Evolutionary conservation across 2,329 filamentous ascomycete genomes (phyloP), one percentile per base, ranked within the genome.

Genomic region (Chaetothyriales sp.): DNA sequence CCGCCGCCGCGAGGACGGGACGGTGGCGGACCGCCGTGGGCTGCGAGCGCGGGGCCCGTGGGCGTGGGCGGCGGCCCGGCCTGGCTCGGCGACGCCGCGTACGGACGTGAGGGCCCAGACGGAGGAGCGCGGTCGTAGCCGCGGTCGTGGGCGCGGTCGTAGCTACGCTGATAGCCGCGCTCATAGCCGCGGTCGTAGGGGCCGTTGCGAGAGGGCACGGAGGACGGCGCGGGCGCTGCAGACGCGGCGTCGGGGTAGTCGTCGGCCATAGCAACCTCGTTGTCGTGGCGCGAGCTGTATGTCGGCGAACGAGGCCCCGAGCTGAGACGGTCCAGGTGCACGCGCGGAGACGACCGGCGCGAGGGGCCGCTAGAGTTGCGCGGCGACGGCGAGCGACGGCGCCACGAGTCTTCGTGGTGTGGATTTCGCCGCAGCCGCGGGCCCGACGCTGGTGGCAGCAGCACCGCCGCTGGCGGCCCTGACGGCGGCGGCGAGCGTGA

Each of bases 261-360:
- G 52, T 18, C 56, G 54, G 22, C 62, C 63, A 18, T 55, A 54
- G 43, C 59, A 56, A 47, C 49, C 51, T 56, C 51, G 40, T 64
- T 62, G 28, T 57, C 47, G 9, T 51, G 55, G 1, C 57, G 57
- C 19, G 46, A 44, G 33, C 53, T 50, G 48, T 53, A 53, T 22
- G 54, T 54, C 8, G 64, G 58, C 20, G 60, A 64, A 58, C 50
- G 60, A 47, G 51, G 56, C 54, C 46, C 47, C 43, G 51, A 64
- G 47, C 68, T 71, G 48, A 70, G 62, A 58, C 76, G 72, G 57
- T 78, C 80, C 15, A 73, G 72, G 59, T 80, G 77, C 13, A 76
- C 66, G 22, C 70, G 76, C 15, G 81, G 81, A 5, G 81, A 83
- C 7, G 81, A 81, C 47, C 78, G 73, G 52, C 78, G 74, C 19